Evolutionary conservation across 2,329 filamentous ascomycete species (phyloP), one percentile per base, ranked within the genome.

Genomic region (Incumbomyces delicatus): DNA sequence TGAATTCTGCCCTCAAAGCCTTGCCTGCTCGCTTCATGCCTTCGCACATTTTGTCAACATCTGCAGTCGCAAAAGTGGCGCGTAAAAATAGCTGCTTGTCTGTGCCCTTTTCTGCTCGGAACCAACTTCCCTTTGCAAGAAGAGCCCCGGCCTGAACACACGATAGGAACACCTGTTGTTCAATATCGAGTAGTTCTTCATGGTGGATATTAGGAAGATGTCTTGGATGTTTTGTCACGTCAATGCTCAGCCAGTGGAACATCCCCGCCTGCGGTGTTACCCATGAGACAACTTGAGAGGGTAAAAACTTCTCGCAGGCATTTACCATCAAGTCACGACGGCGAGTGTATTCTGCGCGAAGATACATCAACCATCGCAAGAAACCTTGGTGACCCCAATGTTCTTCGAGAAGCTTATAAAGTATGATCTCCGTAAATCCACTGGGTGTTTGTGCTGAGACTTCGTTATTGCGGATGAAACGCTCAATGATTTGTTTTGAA

Each of bases 331-430:
- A 75, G 60, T 96, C 77, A 47, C 92, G 74, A 50, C 90, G 78
- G 55, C 72, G 70, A 1, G 89, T 92, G 62, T 96, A 98, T 64
- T 88, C 79, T 58, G 80, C 65, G 39, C 88, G 78, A 58, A 96
- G 53, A 61, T 87, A 76, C 61, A 92, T 85, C 53, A 98, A 69
- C 92, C 92, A 98, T 60, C 83, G 75, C 20, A 98, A 66, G 61
- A 94, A 98, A 1, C 89, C 89, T 35, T 78, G 75, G 60, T 98
- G 92, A 27, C 90, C 92, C 92, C 92, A 98, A 41, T 82, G 80
- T 65, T 95, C 87, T 53, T 98, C 92, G 2, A 98, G 73, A 17
- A 98, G 72, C 68, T 94, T 94, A 70, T 85, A 88, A 46, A 96
- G 68, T 8, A 90, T 72, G 17, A 92, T 71, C 68, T 96, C 90